phyloP scores from a whole-genome alignment of 352 stramenopile species.

The Phytophthora citrophthora region DNA sequence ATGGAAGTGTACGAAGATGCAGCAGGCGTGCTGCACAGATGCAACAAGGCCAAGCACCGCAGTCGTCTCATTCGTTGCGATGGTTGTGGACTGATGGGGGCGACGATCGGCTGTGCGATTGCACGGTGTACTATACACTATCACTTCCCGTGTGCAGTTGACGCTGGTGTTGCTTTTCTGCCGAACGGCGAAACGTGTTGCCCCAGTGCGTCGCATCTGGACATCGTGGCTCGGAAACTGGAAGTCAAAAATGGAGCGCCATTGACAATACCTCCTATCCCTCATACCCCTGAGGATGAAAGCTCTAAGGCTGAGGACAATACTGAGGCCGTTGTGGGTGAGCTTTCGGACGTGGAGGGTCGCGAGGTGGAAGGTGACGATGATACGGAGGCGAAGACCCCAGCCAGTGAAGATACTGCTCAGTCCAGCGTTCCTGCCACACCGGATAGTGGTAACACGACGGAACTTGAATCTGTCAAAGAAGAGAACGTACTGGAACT shows the following conservation, averaged over 20 bases:
- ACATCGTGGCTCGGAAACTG: constrained; percentile 50
- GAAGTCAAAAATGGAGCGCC: constrained; percentile 12
- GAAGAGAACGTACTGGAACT: neutral
- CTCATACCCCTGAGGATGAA: neutral
- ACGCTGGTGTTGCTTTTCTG: constrained; percentile 73
- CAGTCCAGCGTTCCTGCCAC: constrained; percentile 8
- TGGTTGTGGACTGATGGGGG: constrained; percentile 88
- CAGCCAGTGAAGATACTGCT: neutral
- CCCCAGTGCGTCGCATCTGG: constrained; percentile 53
- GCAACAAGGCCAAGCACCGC: constrained; percentile 89
- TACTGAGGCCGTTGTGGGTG: neutral
- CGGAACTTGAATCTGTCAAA: constrained; percentile 1
- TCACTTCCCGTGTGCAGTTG: constrained; percentile 93
- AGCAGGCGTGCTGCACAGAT: constrained; percentile 75
- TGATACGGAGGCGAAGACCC: constrained; percentile 4
- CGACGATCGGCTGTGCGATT: constrained; percentile 92
- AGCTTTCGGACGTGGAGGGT: neutral
- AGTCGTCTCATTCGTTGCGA: constrained; percentile 92
- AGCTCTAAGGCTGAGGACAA: neutral
- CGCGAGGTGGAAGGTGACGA: neutral
- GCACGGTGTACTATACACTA: constrained; percentile 91
- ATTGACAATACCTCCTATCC: neutral
- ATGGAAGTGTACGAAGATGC: constrained; percentile 91
- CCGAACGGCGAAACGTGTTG: constrained; percentile 77
- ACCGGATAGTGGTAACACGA: constrained; percentile 2